phyloP scores from a whole-genome alignment of 495 filamentous ascomycete species.

The Lindgomyces ingoldianus region DNA sequence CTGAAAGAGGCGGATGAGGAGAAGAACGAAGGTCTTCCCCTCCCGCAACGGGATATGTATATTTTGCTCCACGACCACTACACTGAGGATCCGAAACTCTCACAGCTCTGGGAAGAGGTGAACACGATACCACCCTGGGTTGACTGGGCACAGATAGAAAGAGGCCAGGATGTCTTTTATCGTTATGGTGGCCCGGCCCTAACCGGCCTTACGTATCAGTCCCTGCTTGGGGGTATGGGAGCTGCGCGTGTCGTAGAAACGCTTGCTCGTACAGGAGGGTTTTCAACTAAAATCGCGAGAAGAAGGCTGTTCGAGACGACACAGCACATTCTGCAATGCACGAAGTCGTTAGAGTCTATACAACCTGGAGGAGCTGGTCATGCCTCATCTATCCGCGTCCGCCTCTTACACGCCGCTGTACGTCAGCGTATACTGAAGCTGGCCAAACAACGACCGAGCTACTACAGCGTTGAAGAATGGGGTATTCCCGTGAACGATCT shows the following conservation, averaged over 20 bases:
- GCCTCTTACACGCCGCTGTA: constrained; percentile 72
- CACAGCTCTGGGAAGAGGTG: constrained; percentile 65
- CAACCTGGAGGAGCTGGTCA: constrained; percentile 69
- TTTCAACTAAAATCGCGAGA: constrained; percentile 67
- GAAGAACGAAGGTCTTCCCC: constrained; percentile 32
- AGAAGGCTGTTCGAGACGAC: constrained; percentile 73
- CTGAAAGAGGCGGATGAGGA: constrained; percentile 11
- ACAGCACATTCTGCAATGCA: constrained; percentile 74
- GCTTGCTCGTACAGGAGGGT: constrained; percentile 75
- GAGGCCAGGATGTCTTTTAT: constrained; percentile 61
- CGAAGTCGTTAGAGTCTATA: constrained; percentile 63
- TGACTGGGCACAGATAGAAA: constrained; percentile 73
- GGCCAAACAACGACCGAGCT: constrained; percentile 54
- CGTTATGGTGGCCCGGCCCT: constrained; percentile 68
- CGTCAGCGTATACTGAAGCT: constrained; percentile 66
- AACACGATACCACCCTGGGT: constrained; percentile 77
- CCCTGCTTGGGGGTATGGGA: constrained; percentile 62
- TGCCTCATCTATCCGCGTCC: constrained; percentile 68
- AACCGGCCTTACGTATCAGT: constrained; percentile 64
- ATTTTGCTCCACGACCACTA: constrained; percentile 60
- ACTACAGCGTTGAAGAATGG: constrained; percentile 60
- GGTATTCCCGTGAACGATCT: constrained; percentile 76
- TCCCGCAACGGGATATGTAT: constrained; percentile 58
- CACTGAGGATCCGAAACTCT: constrained; percentile 57
- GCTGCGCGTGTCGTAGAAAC: constrained; percentile 68